Evolutionary conservation across 352 stramenopile species (phyloP).

Genomic region (Pythium volutum): DNA sequence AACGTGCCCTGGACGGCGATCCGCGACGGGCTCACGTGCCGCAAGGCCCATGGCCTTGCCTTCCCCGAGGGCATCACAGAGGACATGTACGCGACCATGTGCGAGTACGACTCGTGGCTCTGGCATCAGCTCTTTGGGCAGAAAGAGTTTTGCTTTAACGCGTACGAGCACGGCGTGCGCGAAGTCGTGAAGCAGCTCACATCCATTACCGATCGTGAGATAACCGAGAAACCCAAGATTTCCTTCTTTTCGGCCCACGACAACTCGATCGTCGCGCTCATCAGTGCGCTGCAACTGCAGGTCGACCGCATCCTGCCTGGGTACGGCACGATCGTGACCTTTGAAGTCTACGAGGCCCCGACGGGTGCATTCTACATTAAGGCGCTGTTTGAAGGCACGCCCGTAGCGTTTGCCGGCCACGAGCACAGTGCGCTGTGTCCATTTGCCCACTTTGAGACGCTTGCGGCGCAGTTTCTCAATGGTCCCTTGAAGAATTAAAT

Average conservation of each 20-base stretch:
- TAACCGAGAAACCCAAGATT: slow-evolving; percentile 32
- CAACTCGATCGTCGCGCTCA: slow-evolving; percentile 79
- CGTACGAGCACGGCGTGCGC: slow-evolving; percentile 61
- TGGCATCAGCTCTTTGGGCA: slow-evolving; percentile 75
- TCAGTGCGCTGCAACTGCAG: slow-evolving; percentile 66
- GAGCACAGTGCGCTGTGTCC: slow-evolving; percentile 50
- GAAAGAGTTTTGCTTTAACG: slow-evolving; percentile 52
- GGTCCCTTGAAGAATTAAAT: neutral
- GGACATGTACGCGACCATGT: slow-evolving; percentile 53
- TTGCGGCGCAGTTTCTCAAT: slow-evolving; percentile 48
- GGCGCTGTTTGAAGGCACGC: slow-evolving; percentile 55
- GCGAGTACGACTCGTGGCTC: slow-evolving; percentile 75
- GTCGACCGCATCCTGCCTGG: slow-evolving; percentile 51
- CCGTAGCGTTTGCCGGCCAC: slow-evolving; percentile 51
- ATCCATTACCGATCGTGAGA: slow-evolving; percentile 3
- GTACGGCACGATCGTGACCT: slow-evolving; percentile 66
- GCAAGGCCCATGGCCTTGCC: slow-evolving; percentile 50
- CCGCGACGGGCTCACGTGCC: slow-evolving; percentile 65
- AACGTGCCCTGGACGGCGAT: slow-evolving; percentile 73
- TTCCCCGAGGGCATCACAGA: slow-evolving; percentile 67
- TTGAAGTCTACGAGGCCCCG: slow-evolving; percentile 65
- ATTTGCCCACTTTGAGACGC: slow-evolving; percentile 60
- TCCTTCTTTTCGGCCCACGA: slow-evolving; percentile 84
- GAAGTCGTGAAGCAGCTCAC: slow-evolving; percentile 53
- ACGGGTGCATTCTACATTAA: slow-evolving; percentile 52